These are phyloP conservation scores for Kurtzmaniella quercitrusa DNA, from an alignment of 1,139 yeast genomes.

Conservation along the genomic window DNA sequence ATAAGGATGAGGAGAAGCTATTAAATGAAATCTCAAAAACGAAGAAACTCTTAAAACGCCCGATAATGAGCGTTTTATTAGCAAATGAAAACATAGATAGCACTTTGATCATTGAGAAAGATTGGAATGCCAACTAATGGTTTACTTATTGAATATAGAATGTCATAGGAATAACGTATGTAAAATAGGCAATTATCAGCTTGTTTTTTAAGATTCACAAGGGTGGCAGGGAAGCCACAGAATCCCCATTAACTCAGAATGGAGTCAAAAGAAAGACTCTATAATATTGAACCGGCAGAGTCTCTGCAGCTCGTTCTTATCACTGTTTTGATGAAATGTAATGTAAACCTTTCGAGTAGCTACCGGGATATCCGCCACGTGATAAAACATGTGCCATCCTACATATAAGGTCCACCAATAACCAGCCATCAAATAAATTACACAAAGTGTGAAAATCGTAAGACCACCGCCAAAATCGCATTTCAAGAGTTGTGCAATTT, in stretches of 20 bases:
- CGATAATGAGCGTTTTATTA: constrained; percentile 2
- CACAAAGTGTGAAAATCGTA: constrained; percentile 11
- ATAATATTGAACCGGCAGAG: too few species aligned
- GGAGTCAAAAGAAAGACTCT: too few species aligned
- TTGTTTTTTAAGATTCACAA: too few species aligned
- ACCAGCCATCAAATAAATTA: constrained; percentile 4
- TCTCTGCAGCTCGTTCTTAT: too few species aligned
- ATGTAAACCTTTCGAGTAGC: too few species aligned
- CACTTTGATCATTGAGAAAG: background rate
- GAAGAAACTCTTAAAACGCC: constrained; percentile 1
- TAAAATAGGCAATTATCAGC: background rate
- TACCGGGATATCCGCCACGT: too few species aligned
- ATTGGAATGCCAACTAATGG: constrained; percentile 3
- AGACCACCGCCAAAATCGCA: constrained; percentile 7
- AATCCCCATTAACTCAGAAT: too few species aligned
- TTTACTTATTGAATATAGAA: background rate
- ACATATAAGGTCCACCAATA: constrained; percentile 1
- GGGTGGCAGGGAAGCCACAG: too few species aligned
- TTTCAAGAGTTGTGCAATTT: constrained; percentile 2
- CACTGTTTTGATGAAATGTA: too few species aligned
- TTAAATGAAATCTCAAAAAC: constrained; percentile 3
- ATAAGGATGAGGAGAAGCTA: background rate
- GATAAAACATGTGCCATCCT: background rate
- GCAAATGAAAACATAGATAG: background rate
- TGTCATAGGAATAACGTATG: background rate